Evolutionary conservation across 2,329 filamentous ascomycete genomes (phyloP).

Genomic region (Claviceps citrina): DNA sequence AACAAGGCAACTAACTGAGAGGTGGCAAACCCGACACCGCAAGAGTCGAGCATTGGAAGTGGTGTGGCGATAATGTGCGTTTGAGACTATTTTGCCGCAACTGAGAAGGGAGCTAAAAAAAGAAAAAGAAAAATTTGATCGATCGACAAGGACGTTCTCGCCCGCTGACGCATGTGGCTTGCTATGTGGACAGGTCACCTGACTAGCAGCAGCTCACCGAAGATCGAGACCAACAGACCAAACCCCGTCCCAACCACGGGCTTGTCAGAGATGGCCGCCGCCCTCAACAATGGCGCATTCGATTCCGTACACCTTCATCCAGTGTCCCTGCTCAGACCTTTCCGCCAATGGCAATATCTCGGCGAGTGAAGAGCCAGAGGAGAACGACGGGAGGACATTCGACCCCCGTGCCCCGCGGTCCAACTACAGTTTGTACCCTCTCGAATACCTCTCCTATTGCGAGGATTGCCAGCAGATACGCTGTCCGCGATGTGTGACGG

Average conservation of each 20-base stretch:
- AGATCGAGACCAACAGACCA: not conserved
- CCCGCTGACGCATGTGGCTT: not conserved
- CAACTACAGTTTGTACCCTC: conserved; percentile 81
- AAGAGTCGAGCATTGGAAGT: too few relatives aligned
- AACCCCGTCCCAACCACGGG: not conserved
- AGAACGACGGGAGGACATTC: conserved; percentile 66
- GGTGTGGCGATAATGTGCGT: too few relatives aligned
- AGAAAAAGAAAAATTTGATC: too few relatives aligned
- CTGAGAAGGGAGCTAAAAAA: too few relatives aligned
- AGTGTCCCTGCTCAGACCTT: conserved; percentile 47
- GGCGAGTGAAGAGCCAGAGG: conserved; percentile 24
- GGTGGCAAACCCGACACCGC: too few relatives aligned
- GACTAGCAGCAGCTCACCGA: not conserved
- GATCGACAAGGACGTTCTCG: not conserved
- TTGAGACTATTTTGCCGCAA: too few relatives aligned
- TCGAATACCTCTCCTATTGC: conserved; percentile 90
- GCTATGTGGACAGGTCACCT: conserved; percentile 1
- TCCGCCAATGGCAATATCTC: conserved; percentile 20
- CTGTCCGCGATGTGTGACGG: conserved; percentile 77
- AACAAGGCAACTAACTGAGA: too few relatives aligned
- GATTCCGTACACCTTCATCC: conserved; percentile 49
- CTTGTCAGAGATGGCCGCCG: not conserved
- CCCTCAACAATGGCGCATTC: conserved; percentile 32
- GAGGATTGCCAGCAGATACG: conserved; percentile 95
- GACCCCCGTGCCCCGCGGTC: conserved; percentile 72